A percentile compares a stretch with the other conserved stretches of the same genome.
phyloP scores from a whole-genome alignment of 2,329 filamentous ascomycete species.

The Boeremia lycopersici region DNA sequence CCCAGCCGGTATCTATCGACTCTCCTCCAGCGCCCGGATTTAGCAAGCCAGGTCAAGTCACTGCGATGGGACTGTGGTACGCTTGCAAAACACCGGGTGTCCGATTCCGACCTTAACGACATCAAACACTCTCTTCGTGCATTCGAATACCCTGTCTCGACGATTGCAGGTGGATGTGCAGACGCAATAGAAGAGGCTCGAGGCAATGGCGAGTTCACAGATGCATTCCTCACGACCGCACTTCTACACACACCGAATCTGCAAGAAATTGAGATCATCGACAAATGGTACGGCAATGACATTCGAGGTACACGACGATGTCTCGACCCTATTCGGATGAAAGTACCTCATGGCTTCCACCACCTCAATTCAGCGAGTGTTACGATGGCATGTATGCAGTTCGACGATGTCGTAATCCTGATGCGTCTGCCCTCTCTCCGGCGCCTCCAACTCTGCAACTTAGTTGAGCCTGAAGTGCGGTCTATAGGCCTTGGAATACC shows the following conservation, averaged over 20 bases:
- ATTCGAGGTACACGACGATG: constrained; percentile 6
- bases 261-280: constrained; percentile 5
- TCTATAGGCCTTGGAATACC: constrained; percentile 4
- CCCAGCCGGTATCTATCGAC: constrained; percentile 7
- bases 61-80: constrained; percentile 13
- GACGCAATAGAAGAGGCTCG: not conserved
- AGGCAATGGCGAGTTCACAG: constrained; percentile 8
- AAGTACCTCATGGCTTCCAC: constrained; percentile 1
- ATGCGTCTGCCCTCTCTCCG: constrained; percentile 12
- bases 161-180: constrained; percentile 1
- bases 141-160: constrained; percentile 5
- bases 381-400: constrained; percentile 15
- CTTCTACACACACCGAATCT: constrained; percentile 7
- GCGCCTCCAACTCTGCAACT: constrained; percentile 11
- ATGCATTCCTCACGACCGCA: constrained; percentile 6
- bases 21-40: not conserved
- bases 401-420: constrained; percentile 12
- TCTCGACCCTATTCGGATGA: constrained; percentile 14
- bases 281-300: constrained; percentile 17
- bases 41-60: constrained; percentile 1
- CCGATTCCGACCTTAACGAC: constrained; percentile 3
- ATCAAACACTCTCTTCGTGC: constrained; percentile 8
- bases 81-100: constrained; percentile 7
- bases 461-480: constrained; percentile 11
- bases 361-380: constrained; percentile 8